These are phyloP conservation scores for Xylariomycetidae sp. DNA, from an alignment of 2,329 filamentous ascomycete genomes.

Conservation along the genomic window DNA sequence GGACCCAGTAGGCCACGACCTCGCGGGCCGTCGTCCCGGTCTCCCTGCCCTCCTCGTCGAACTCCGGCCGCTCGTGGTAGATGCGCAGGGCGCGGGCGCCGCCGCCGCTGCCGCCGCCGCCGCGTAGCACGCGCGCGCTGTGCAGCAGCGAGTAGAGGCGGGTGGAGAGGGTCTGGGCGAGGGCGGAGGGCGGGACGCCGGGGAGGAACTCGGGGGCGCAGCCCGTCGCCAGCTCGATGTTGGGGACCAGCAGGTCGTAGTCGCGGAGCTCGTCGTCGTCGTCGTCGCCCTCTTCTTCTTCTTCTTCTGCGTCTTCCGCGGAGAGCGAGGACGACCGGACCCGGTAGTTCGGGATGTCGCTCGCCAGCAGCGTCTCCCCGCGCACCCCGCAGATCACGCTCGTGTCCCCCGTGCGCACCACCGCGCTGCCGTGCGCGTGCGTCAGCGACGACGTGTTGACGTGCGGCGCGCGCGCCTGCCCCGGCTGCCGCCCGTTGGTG, in stretches of 20 bases:
- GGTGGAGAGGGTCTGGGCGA: conserved; percentile 81
- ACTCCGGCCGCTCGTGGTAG: conserved; percentile 35
- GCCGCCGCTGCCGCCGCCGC: no score
- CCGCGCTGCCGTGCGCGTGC: conserved; percentile 83
- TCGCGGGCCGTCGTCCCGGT: conserved; percentile 24
- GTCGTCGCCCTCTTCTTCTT: neutral
- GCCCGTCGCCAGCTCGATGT: conserved; percentile 87
- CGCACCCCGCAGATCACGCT: conserved; percentile 92
- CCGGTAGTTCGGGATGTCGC: conserved; percentile 65
- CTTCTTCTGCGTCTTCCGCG: conserved; percentile 26
- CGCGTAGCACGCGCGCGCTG: conserved; percentile 60
- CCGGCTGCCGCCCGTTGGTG: conserved; percentile 72
- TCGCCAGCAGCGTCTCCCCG: conserved; percentile 72
- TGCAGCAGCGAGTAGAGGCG: conserved; percentile 72
- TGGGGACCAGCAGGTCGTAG: conserved; percentile 78
- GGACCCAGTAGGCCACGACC: conserved; percentile 84
- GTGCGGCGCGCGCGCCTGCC: conserved; percentile 64
- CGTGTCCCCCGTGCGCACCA: conserved; percentile 83
- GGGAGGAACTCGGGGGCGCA: conserved; percentile 82
- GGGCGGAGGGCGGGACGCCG: conserved; percentile 69
- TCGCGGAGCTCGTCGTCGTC: conserved; percentile 45
- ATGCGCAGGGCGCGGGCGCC: conserved; percentile 66
- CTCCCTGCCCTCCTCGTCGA: conserved; percentile 29
- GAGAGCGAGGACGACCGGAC: conserved; percentile 32
- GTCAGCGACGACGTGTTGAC: conserved; percentile 80